phyloP scores from a whole-genome alignment of 192 early-diverging fungal species.

The Coemansia sp. region DNA sequence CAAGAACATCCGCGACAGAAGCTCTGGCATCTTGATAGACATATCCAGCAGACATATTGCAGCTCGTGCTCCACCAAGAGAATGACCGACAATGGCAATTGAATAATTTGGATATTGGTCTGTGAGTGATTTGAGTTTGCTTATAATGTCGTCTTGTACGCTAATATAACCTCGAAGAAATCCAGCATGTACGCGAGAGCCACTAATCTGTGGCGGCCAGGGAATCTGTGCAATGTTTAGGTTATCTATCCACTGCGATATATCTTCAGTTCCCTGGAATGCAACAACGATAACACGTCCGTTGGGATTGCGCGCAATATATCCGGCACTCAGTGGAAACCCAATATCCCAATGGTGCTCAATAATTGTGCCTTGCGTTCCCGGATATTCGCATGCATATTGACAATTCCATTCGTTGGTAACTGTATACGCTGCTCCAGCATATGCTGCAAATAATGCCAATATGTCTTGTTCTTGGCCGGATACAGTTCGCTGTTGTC shows the following conservation, averaged over 20 bases:
- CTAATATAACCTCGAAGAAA: slow-evolving; percentile 42
- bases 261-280: slow-evolving; percentile 45
- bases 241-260: slow-evolving; percentile 38
- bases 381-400: slow-evolving; percentile 41
- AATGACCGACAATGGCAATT: slow-evolving; percentile 44
- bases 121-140: slow-evolving; percentile 9
- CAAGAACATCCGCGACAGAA: slow-evolving; percentile 17
- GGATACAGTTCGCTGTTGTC: slow-evolving; percentile 4
- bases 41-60: slow-evolving; percentile 32
- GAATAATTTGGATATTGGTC: slow-evolving; percentile 34
- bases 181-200: slow-evolving; percentile 42
- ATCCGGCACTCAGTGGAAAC: slow-evolving; percentile 33
- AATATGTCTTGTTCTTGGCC: slow-evolving; percentile 7
- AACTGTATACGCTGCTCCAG: slow-evolving; percentile 48
- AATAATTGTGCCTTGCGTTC: slow-evolving; percentile 37
- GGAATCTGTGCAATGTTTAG: slow-evolving; percentile 19
- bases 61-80: slow-evolving; percentile 47
- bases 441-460: slow-evolving; percentile 39
- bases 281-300: slow-evolving; percentile 27
- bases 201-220: slow-evolving; percentile 27
- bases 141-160: slow-evolving; percentile 17
- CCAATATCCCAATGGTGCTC: slow-evolving; percentile 38
- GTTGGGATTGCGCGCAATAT: slow-evolving; percentile 41
- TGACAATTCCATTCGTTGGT: slow-evolving; percentile 33
- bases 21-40: slow-evolving; percentile 14